Evolutionary conservation across 148 eudicot genomes (phyloP), one percentile per base, ranked within the genome.

Genomic region (Cornus controversa): DNA sequence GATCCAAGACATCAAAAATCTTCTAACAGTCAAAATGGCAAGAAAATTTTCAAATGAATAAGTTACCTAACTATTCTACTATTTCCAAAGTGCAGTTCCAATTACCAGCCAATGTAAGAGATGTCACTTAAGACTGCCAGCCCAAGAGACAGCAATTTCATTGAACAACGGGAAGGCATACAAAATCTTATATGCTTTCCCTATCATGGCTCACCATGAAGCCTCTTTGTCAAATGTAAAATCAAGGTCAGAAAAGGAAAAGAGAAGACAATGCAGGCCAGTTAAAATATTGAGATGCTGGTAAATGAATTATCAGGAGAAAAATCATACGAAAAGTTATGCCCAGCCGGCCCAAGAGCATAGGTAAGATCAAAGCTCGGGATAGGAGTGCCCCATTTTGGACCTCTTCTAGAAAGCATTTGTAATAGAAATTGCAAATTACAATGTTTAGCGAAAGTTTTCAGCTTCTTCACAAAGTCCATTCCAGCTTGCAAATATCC

Each of bases 271-370:
- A 11, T 23, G 27, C 18, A 57, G 13, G n/a, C 18, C 16, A n/a
- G 8, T 34, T 28, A 63, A 26, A 69, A 65, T 8, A 53, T 72
- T 29, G 10, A 73, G 34, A 18, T 16, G 11, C 1, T 11, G 13
- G 45, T 47, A 67, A 10, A 45, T 62, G 67, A 45, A 31, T 50
- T 29, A 5, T 27, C 23, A 79, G 74, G 42, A 57, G 76, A 29
- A 69, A 53, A 34, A 71, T 57, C 87, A 11, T 85, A 94, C 98
- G 96, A 91, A 75, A 81, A 85, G 47, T 80, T 37, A 73, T 62
- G 84, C 73, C 94, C 92, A 73, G 75, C 80, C 71, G 81, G 88
- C 71, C 89, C 90, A 57, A 94, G 92, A 80, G 97, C 96, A 20
- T 78, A 72, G 40, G 80, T 70, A 73, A 92, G 86, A 85, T 91